Percentiles rank a stretch among this genome's conserved stretches.
phyloP scores from a whole-genome alignment of 495 filamentous ascomycete species.

The Xylaria bambusicola region DNA sequence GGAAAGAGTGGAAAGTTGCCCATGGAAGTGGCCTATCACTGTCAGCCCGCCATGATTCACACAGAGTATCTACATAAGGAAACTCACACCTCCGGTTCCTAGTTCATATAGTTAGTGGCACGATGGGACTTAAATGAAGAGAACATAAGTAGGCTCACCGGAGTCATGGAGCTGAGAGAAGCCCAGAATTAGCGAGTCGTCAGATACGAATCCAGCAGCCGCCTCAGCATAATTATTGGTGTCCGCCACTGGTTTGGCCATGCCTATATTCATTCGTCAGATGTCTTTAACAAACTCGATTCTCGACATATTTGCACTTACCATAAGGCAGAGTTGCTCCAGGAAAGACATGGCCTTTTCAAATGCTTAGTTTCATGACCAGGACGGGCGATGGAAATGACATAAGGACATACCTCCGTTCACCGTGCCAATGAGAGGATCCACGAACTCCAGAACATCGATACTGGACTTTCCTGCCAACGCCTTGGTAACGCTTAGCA shows the following conservation, averaged over 20 bases:
- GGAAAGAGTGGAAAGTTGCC: slow-evolving; percentile 78
- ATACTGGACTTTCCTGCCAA: slow-evolving; percentile 20
- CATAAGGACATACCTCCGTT: slow-evolving; percentile 52
- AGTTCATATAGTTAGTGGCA: slow-evolving; percentile 18
- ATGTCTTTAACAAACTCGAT: not conserved
- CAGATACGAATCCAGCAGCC: slow-evolving; percentile 67
- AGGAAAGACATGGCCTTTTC: slow-evolving; percentile 65
- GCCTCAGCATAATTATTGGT: slow-evolving; percentile 56
- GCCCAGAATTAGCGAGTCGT: slow-evolving; percentile 50
- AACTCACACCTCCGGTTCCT: slow-evolving; percentile 58
- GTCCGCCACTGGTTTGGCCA: slow-evolving; percentile 74
- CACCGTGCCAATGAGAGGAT: slow-evolving; percentile 63
- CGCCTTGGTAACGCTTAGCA: slow-evolving; percentile 21
- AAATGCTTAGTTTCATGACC: slow-evolving; percentile 7
- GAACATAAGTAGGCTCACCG: slow-evolving; percentile 30
- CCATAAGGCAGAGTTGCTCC: slow-evolving; percentile 72
- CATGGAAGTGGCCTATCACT: slow-evolving; percentile 54
- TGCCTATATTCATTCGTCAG: slow-evolving; percentile 34
- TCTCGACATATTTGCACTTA: slow-evolving; percentile 15
- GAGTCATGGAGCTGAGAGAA: slow-evolving; percentile 72
- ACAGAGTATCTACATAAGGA: slow-evolving; percentile 7
- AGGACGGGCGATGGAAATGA: not conserved
- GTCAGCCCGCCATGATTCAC: slow-evolving; percentile 30
- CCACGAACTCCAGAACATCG: slow-evolving; percentile 44
- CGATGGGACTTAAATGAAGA: not conserved